phyloP scores from a whole-genome alignment of 345 rosid genomes.

The Corchorus olitorius region DNA sequence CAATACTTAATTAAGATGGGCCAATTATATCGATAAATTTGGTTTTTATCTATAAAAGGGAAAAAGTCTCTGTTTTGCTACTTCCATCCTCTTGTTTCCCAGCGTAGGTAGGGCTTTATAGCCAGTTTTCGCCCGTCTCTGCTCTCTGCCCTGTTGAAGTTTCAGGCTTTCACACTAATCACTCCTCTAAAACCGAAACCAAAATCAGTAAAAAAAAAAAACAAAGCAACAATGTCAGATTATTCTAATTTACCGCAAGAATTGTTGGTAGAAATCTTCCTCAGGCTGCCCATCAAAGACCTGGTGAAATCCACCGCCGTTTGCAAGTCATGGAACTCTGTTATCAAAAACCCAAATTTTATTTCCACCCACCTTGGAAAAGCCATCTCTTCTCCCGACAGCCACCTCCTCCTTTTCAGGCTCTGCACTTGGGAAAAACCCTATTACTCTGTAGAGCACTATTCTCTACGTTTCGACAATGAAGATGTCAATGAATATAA shows the following conservation, averaged over 20 bases:
- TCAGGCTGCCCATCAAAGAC: background rate
- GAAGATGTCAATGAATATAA: background rate
- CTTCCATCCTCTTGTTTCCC: no score
- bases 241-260: no score
- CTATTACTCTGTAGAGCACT: conserved; percentile 1
- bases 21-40: no score
- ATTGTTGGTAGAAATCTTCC: no score
- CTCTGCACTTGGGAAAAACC: background rate
- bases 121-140: no score
- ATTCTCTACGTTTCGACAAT: background rate
- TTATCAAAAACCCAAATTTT: background rate
- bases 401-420: background rate
- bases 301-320: background rate
- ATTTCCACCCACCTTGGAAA: background rate
- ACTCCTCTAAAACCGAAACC: no score
- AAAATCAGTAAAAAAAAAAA: no score
- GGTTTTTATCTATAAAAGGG: no score
- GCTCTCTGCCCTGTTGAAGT: conserved; percentile 8
- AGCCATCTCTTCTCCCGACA: background rate
- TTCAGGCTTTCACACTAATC: background rate
- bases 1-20: no score
- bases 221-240: no score
- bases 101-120: no score
- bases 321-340: background rate
- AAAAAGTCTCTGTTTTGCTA: no score